phyloP scores from a whole-genome alignment of 2,329 filamentous ascomycete genomes.

The Cercospora zeae-maydis region DNA sequence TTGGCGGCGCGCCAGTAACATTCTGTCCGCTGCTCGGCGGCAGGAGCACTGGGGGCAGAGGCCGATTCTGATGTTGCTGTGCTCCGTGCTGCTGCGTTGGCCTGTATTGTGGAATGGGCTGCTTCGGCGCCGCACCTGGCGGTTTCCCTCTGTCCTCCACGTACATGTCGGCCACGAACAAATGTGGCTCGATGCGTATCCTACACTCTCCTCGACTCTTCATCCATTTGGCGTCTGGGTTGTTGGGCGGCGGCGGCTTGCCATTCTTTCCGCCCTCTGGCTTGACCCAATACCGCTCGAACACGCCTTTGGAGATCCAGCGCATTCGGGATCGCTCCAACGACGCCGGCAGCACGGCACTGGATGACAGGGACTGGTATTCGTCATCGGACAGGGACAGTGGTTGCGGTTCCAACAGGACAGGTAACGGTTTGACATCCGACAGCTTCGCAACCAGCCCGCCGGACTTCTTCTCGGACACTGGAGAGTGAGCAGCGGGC shows the following conservation, averaged over 20 bases:
- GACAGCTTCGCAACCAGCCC: conserved; percentile 60
- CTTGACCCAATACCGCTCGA: conserved; percentile 76
- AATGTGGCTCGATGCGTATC: conserved; percentile 74
- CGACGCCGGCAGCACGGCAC: conserved; percentile 71
- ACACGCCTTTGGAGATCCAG: conserved; percentile 66
- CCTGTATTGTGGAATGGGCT: conserved; percentile 18
- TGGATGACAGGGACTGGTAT: conserved; percentile 71
- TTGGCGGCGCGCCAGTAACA: background rate
- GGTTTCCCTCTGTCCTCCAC: conserved; percentile 64
- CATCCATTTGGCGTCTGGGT: conserved; percentile 37
- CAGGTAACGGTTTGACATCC: conserved; percentile 66
- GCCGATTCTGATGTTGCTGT: conserved; percentile 24
- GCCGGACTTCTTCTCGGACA: conserved; percentile 29
- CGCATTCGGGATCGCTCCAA: conserved; percentile 67
- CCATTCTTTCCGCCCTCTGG: conserved; percentile 65
- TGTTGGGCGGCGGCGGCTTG: conserved; percentile 46
- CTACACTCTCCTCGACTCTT: conserved; percentile 65
- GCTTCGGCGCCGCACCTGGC: conserved; percentile 23
- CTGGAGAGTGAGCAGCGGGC: conserved; percentile 21
- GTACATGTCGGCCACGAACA: conserved; percentile 72
- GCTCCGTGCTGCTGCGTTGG: conserved; percentile 21
- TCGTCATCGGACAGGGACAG: conserved; percentile 61
- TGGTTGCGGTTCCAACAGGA: conserved; percentile 63
- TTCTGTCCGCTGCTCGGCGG: background rate
- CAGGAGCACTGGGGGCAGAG: conserved; percentile 17